Base-by-base conservation (phyloP, 768 basidiomycete species). In the Hortiboletus campestris region DNA sequence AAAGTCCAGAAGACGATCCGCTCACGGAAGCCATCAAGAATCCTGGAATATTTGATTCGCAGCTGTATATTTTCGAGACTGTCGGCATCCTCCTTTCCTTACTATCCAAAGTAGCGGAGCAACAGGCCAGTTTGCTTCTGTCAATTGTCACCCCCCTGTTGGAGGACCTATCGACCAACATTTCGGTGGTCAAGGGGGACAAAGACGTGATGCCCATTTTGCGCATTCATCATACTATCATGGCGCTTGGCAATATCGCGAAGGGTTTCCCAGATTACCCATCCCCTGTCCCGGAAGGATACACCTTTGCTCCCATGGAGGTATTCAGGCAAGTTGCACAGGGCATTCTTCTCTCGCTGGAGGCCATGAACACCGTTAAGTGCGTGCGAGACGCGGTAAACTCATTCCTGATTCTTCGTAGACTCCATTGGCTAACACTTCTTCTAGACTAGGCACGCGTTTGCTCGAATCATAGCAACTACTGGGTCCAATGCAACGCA, bases 191-290 rank as follows among this genome's bases (percentile, higher is more conserved):
- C 29, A 83, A 84, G 59, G 82, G 82, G 10, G 71, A 80, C 4
- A 78, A 82, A 44, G 89, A 94, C 61, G 74, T 91, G 7, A 69
- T 89, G 42, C 82, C 91, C n/a, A 84, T 97, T 63, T 78, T 98
- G 51, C 85, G 84, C 66, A 84, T 94, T 9, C 97, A 98, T 63
- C 95, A 98, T 74, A 80, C 87, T 61, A 88, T 98, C 69, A 89
- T 96, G 86, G 94, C 96, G 3, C 78, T 98, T 20, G 96, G 96
- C 13, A 93, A 91, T 63, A 84, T 98, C 52, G 90, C 94, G 35
- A 97, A 97, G 74, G 97, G 97, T 13, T 98, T 98, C 74, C 97
- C 97, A 0, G 93, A 94, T 67, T 88, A 89, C 65, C 89, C 91
- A 41, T 83, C 81, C 16, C 80, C 84, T 2, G 74, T 86, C 1